Percentiles rank a stretch among this genome's conserved stretches.
Evolutionary conservation across 176 grass and related monocot genomes (phyloP).

Genomic region (Bolboschoenus planiculmis): DNA sequence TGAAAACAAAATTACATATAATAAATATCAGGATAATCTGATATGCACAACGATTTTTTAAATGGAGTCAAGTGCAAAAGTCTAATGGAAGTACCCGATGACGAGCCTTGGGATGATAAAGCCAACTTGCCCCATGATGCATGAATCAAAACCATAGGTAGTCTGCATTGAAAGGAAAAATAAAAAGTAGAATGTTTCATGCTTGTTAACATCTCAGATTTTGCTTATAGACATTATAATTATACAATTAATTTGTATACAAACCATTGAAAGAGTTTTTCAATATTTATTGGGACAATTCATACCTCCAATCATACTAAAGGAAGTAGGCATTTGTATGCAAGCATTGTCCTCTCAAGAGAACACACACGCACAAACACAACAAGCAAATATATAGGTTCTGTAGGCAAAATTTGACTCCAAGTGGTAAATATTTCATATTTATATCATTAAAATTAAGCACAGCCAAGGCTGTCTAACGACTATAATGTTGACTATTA

Average conservation of each 20-base stretch:
- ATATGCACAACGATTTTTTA: not conserved
- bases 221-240: not conserved
- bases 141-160: slow-evolving; percentile 73
- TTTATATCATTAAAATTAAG: not conserved
- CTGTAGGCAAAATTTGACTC: not conserved
- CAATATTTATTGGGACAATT: not conserved
- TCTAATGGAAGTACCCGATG: slow-evolving; percentile 39
- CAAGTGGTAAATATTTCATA: not conserved
- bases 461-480: not conserved
- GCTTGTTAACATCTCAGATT: not conserved
- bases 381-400: not conserved
- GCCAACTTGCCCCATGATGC: slow-evolving; percentile 70
- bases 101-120: slow-evolving; percentile 74
- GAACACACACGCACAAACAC: not conserved
- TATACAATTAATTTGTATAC: not conserved
- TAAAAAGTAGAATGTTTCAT: not conserved
- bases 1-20: slow-evolving; percentile 19
- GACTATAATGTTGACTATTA: not conserved
- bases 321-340: too few species aligned
- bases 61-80: not conserved
- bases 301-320: not conserved
- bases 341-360: not conserved
- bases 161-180: slow-evolving; percentile 30
- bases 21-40: not conserved
- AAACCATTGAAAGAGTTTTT: not conserved